Evolutionary conservation across 2,329 filamentous ascomycete genomes (phyloP), one percentile per base, ranked within the genome.

Genomic region (Penicillium freii): DNA sequence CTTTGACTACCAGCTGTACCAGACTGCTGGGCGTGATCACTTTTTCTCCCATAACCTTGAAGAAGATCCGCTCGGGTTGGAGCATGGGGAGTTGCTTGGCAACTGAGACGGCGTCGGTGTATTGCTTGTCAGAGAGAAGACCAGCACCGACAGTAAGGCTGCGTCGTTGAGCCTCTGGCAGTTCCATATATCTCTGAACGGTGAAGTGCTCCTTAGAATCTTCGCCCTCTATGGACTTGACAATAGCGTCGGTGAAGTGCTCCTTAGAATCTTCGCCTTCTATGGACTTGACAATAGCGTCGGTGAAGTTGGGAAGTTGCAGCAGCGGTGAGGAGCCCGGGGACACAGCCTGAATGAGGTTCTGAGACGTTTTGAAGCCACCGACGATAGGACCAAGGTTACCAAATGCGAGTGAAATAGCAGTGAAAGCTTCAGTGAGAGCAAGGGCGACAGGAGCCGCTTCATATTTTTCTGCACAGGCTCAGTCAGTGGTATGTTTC

Each of bases 11-110:
- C 31, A 99, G 87, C 61, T 92, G 93, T 23, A 97, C 93, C 38
- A 99, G 84, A 56, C 92, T 96, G 57, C 89, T 91, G 7, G 94
- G 92, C 33, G 93, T 96, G 70, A 99, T 91, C 73, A 88, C 89
- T 64, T 89, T 90, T 78, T 99, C 95, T 71, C 94, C 94, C 51
- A 91, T 88, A 45, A 99, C 95, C 81, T 99, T 99, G 86, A 99
- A 99, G 78, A 96, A 99, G 8, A 92, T 91, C 78, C 92, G 95
- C 70, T 91, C 91, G 11, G 99, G 86, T 57, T 89, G 84, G 54
- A 99, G 82, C 62, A 86, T 84, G 1, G 94, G 94, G 29, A 99
- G 82, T 76, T 97, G 91, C 66, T 86, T 86, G 29, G 92, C 92
- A 31, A 97, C 88, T 46, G 78, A 77, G 59, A 96, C 81, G 38